phyloP scores from a whole-genome alignment of 768 basidiomycete species.

The Amylocystis lapponica region DNA sequence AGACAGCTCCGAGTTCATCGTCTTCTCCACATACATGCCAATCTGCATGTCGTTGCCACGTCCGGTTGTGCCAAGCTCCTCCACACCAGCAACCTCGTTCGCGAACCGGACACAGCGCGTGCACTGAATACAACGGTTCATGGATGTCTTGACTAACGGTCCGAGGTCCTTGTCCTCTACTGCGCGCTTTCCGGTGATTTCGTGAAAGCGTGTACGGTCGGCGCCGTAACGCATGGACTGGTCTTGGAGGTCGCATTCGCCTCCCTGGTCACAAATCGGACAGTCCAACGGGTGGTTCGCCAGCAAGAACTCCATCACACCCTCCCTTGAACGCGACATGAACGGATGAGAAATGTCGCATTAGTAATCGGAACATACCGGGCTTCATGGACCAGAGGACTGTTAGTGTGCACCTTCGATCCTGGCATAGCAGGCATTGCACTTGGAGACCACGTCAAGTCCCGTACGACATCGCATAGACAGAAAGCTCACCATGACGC shows the following conservation, averaged over 20 bases:
- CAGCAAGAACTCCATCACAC: slow-evolving; percentile 98
- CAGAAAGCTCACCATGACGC: slow-evolving; percentile 78
- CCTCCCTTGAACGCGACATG: slow-evolving; percentile 53
- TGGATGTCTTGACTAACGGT: slow-evolving; percentile 95
- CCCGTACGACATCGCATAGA: background rate
- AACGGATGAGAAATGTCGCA: background rate
- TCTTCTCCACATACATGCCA: slow-evolving; percentile 96
- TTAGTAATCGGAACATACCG: slow-evolving; percentile 36
- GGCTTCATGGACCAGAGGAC: slow-evolving; percentile 85
- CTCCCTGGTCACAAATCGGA: slow-evolving; percentile 98
- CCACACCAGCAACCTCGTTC: slow-evolving; percentile 97
- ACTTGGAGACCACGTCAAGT: slow-evolving; percentile 32
- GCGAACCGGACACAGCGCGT: slow-evolving; percentile 98
- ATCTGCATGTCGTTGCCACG: slow-evolving; percentile 98
- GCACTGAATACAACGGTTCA: slow-evolving; percentile 99
- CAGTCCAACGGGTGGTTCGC: slow-evolving; percentile 98
- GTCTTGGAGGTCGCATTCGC: slow-evolving; percentile 98
- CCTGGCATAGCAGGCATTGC: slow-evolving; percentile 99
- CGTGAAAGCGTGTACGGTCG: slow-evolving; percentile 96
- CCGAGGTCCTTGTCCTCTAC: slow-evolving; percentile 98
- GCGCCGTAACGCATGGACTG: slow-evolving; percentile 99
- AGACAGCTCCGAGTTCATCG: slow-evolving; percentile 94
- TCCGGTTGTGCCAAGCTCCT: slow-evolving; percentile 94
- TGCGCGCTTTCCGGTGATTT: slow-evolving; percentile 95
- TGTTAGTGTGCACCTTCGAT: slow-evolving; percentile 88